Percentiles rank a stretch among this genome's conserved stretches.
These are phyloP conservation scores for Forsythia viridissima DNA, from an alignment of 257 asterid species.

Conservation along the genomic window DNA sequence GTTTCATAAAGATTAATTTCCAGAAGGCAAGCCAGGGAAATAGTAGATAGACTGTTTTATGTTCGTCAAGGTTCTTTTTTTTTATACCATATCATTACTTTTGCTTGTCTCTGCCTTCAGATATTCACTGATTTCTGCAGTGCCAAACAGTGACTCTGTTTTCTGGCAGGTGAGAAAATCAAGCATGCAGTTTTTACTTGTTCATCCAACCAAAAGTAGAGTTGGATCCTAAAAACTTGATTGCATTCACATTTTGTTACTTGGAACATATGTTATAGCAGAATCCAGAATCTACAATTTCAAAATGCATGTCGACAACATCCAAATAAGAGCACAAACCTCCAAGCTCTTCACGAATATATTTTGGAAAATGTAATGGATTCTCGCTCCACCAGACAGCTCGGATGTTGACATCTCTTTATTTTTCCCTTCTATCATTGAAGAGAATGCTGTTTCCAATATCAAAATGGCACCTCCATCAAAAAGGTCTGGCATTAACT, in stretches of 20 bases:
- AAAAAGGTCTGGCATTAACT: conserved; percentile 1
- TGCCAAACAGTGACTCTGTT: not conserved
- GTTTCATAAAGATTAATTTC: conserved; percentile 3
- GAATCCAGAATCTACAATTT: conserved; percentile 17
- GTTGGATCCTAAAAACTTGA: not conserved
- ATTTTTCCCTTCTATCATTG: conserved; percentile 90
- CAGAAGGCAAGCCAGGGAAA: conserved; percentile 10
- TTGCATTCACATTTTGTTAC: not conserved
- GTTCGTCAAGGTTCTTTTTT: not conserved
- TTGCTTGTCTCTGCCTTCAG: not conserved
- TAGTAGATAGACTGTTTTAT: not conserved
- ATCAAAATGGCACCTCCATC: conserved; percentile 5
- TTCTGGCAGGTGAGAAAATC: not conserved
- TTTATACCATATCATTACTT: not conserved
- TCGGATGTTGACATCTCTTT: conserved; percentile 93
- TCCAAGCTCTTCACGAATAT: conserved; percentile 89
- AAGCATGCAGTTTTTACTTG: not conserved
- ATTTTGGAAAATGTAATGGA: conserved; percentile 90
- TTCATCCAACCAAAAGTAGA: not conserved
- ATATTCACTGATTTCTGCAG: conserved; percentile 7
- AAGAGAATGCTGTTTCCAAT: conserved; percentile 72
- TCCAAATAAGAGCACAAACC: conserved; percentile 51
- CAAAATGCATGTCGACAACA: conserved; percentile 19
- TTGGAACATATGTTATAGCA: conserved; percentile 6
- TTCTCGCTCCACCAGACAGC: conserved; percentile 97